Conservation (phyloP, 352 stramenopile species). For the Pythium volutum region DNA sequence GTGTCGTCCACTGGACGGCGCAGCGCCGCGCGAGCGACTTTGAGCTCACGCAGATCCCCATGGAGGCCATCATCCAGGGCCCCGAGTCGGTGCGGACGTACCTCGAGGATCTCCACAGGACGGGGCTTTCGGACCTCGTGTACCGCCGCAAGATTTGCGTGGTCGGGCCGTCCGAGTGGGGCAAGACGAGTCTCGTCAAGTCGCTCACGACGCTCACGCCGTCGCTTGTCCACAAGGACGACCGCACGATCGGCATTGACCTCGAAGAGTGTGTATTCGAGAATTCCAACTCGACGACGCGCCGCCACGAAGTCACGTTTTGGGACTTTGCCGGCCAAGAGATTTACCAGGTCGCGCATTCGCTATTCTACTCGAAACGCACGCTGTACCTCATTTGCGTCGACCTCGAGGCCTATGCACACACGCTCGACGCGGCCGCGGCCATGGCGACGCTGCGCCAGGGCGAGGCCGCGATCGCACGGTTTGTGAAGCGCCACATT, state of each 20-base stretch:
- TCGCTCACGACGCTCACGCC: conserved; percentile 21
- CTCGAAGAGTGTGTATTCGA: conserved; percentile 29
- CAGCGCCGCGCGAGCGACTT: conserved; percentile 5
- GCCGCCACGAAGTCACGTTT: background rate
- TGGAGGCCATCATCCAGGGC: conserved; percentile 23
- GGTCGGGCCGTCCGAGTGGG: conserved; percentile 29
- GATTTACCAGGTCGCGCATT: background rate
- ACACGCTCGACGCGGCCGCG: background rate
- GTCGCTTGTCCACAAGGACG: conserved; percentile 20
- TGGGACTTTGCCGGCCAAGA: conserved; percentile 7
- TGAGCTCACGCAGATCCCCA: conserved; percentile 10
- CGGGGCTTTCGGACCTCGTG: background rate
- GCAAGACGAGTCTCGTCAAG: conserved; percentile 39
- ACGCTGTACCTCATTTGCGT: background rate
- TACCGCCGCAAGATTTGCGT: conserved; percentile 35
- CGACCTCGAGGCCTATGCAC: background rate
- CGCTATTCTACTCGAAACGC: background rate
- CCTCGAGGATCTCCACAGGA: conserved; percentile 14
- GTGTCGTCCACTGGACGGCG: conserved; percentile 7
- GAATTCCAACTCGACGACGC: background rate
- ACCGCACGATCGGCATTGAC: conserved; percentile 36
- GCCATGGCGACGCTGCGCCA: too few species aligned
- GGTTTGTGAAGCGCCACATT: conserved; percentile 7
- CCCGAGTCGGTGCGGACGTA: conserved; percentile 20
- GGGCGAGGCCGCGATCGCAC: background rate